phyloP scores from a whole-genome alignment of 345 rosid species.

The Lenwebbia sp. region DNA sequence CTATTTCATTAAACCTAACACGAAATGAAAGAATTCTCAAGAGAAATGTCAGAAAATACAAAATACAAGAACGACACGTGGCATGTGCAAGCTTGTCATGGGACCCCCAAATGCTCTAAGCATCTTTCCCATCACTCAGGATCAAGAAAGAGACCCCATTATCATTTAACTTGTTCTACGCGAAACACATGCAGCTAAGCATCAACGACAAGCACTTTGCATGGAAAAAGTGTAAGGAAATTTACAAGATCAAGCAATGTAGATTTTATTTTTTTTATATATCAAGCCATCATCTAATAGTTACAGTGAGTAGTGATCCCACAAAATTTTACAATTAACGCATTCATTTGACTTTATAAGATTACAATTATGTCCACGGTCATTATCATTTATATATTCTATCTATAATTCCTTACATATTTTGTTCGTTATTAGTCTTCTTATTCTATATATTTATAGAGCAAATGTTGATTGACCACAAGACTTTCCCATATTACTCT shows the following conservation, averaged over 20 bases:
- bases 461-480: not conserved
- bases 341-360: not conserved
- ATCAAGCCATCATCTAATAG: no score
- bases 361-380: not conserved
- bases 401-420: not conserved
- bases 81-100: not conserved
- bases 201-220: not conserved
- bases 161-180: not conserved
- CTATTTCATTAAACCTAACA: not conserved
- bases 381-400: not conserved
- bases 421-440: not conserved
- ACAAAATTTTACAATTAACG: not conserved
- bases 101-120: not conserved
- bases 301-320: not conserved
- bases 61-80: not conserved
- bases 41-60: not conserved
- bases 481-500: not conserved
- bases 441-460: not conserved
- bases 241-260: not conserved
- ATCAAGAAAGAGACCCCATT: not conserved
- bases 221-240: not conserved
- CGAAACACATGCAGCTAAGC: not conserved
- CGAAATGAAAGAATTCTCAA: not conserved
- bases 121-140: not conserved
- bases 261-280: not conserved